Conservation (phyloP, 2,329 filamentous ascomycete species). For the Colletotrichum brevisporum region DNA sequence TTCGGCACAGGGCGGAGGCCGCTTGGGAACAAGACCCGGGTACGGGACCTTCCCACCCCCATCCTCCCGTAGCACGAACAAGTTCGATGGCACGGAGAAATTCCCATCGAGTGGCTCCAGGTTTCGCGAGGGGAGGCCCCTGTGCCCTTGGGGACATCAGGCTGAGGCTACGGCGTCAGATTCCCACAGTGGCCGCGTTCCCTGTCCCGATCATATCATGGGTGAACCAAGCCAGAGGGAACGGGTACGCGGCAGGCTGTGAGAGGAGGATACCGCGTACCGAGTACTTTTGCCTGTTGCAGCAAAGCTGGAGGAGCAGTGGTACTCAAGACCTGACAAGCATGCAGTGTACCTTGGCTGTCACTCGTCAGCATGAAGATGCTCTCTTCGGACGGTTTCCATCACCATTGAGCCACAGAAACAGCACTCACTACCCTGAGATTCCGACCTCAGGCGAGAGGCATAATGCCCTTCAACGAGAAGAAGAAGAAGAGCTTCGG, state of each 20-base stretch:
- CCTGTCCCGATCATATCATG: slow-evolving; percentile 24
- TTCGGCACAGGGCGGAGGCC: slow-evolving; percentile 10
- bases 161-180: slow-evolving; percentile 18
- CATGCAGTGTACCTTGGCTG: neutral
- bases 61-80: slow-evolving; percentile 16
- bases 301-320: neutral
- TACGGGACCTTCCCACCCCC: slow-evolving; percentile 15
- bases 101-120: slow-evolving; percentile 19
- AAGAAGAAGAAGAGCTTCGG: neutral
- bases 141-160: neutral
- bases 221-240: slow-evolving; percentile 21
- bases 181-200: slow-evolving; percentile 34
- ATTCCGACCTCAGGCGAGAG: neutral
- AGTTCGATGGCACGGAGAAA: slow-evolving; percentile 17
- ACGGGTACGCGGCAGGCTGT: slow-evolving; percentile 37
- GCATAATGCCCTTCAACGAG: neutral
- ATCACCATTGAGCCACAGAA: neutral
- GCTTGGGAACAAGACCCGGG: neutral
- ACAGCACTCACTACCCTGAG: neutral
- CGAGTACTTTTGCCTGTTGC: slow-evolving; percentile 5
- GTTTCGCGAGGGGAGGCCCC: slow-evolving; percentile 6
- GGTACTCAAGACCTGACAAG: slow-evolving; percentile 3
- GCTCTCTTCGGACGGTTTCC: neutral
- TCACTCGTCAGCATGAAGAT: neutral
- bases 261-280: slow-evolving; percentile 4